Conservation (phyloP, 169 alveolate genomes). For the Cryptosporidium felis region DNA sequence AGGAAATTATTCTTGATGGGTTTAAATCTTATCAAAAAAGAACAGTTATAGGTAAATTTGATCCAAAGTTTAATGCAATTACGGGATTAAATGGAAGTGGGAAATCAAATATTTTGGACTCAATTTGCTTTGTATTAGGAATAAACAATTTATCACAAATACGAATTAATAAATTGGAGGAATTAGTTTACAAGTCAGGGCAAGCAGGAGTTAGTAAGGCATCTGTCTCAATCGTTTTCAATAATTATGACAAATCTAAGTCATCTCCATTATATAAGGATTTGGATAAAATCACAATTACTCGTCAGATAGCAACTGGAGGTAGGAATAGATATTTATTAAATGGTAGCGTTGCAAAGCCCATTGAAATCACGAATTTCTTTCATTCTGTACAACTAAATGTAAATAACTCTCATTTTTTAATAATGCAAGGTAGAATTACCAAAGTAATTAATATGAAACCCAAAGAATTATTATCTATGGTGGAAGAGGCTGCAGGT, state of each 20-base stretch:
- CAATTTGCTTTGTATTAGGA: conserved; percentile 97
- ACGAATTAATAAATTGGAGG: conserved; percentile 94
- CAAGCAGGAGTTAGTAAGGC: conserved; percentile 98
- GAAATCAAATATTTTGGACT: conserved; percentile 97
- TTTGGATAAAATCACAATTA: conserved; percentile 88
- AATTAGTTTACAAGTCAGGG: conserved; percentile 97
- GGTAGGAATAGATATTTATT: conserved; percentile 94
- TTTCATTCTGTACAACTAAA: conserved; percentile 94
- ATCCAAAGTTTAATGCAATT: conserved; percentile 98
- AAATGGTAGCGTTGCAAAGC: conserved; percentile 93
- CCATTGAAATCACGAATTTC: conserved; percentile 91
- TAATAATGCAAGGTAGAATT: conserved; percentile 98
- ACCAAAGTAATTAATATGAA: conserved; percentile 97
- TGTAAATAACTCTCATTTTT: conserved; percentile 97
- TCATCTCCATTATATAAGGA: conserved; percentile 87
- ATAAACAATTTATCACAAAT: conserved; percentile 86
- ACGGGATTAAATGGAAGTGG: conserved; percentile 99
- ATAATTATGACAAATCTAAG: conserved; percentile 84
- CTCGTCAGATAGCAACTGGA: conserved; percentile 91
- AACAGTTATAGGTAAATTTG: conserved; percentile 91
- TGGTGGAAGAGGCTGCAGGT: conserved; percentile 98
- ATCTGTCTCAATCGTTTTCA: conserved; percentile 94
- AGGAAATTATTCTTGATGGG: conserved; percentile 60
- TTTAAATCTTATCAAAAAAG: conserved; percentile 69
- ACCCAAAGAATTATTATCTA: conserved; percentile 94